Conservation (phyloP, 139 green algal species). For the Chlorella ohadii region DNA sequence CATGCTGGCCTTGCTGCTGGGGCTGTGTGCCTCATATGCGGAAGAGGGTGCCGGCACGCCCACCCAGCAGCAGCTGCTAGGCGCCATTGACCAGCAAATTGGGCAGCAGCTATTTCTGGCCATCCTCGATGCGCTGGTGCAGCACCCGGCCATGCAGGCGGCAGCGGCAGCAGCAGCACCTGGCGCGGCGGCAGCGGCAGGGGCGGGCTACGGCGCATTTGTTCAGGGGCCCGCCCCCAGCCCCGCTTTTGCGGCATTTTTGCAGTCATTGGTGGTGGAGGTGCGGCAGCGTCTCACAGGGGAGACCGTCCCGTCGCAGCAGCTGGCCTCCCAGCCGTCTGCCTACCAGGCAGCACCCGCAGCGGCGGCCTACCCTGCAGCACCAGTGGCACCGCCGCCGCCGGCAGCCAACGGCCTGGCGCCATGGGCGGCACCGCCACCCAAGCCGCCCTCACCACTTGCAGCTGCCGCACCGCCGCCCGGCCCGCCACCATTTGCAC, state of each 20-base stretch:
- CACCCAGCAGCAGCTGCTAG: constrained; percentile 21
- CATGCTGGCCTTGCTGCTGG: constrained; percentile 76
- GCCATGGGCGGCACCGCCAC: not conserved
- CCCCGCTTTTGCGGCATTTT: constrained; percentile 20
- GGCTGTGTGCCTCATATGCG: constrained; percentile 65
- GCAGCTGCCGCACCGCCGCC: too few species aligned
- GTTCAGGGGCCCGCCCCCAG: not conserved
- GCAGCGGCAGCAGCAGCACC: constrained; percentile 8
- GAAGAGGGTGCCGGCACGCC: constrained; percentile 12
- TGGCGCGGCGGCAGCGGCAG: too few species aligned
- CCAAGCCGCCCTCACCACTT: not conserved
- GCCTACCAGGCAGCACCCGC: too few species aligned
- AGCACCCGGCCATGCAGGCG: not conserved
- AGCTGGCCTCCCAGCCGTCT: not conserved
- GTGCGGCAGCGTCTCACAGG: constrained; percentile 9
- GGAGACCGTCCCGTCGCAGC: not conserved
- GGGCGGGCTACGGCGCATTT: not conserved
- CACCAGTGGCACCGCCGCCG: not conserved
- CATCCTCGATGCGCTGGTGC: constrained; percentile 6
- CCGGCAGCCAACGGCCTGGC: not conserved
- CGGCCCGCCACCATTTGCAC: too few species aligned
- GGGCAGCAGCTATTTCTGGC: too few species aligned
- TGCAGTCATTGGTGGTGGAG: not conserved
- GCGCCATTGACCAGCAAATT: not conserved
- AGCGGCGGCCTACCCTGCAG: too few species aligned